A percentile compares a stretch with the other conserved stretches of the same genome.
Evolutionary conservation across 2,329 filamentous ascomycete species (phyloP).

Genomic region (Ceratocystis variospora): DNA sequence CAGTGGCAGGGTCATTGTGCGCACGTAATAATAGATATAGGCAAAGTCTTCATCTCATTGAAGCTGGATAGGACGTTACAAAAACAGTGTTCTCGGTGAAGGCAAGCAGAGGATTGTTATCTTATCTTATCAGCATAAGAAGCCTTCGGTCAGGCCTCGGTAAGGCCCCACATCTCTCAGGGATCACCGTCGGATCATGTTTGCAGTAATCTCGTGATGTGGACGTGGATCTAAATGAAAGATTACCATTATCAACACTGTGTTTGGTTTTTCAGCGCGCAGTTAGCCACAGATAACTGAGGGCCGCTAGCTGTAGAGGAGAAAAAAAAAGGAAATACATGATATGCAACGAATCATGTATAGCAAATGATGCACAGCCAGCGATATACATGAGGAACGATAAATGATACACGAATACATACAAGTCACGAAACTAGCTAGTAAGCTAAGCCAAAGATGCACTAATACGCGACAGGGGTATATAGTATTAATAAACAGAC

Average conservation of each 20-base stretch:
- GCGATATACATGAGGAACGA: not conserved
- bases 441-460: no score
- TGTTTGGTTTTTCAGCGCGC: not conserved
- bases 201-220: not conserved
- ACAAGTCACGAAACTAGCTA: not conserved
- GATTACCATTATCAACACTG: not conserved
- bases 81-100: conserved; percentile 1
- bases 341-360: not conserved
- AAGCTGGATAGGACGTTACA: no score
- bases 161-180: not conserved
- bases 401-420: no score
- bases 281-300: not conserved
- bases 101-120: no score
- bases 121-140: conserved; percentile 8
- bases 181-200: not conserved
- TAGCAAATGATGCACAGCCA: not conserved
- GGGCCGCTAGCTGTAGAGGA: no score
- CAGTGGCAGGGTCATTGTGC: not conserved
- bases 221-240: not conserved
- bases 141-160: not conserved
- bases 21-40: not conserved
- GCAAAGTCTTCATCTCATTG: not conserved
- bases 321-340: not conserved
- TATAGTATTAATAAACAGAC: not conserved
- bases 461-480: not conserved